phyloP scores from a whole-genome alignment of 306 rosid species.

The Medicago ruthenica region DNA sequence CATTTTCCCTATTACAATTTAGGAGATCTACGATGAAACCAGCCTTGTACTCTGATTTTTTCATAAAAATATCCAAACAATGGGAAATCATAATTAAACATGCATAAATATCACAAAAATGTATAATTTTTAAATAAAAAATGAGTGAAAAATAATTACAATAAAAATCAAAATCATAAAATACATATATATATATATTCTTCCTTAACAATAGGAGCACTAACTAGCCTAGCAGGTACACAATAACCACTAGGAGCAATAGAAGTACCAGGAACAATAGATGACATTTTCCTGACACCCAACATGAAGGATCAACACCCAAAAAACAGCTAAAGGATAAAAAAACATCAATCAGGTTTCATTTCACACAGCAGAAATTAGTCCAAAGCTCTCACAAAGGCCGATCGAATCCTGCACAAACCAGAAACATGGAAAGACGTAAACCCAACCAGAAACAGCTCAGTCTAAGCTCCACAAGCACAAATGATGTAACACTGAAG shows the following conservation, averaged over 20 bases:
- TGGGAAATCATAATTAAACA: background rate
- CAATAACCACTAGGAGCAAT: conserved; percentile 16
- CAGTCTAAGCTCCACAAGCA: conserved; percentile 4
- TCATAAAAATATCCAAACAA: background rate
- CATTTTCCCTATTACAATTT: background rate
- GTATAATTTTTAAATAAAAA: no score
- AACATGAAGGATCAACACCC: conserved; percentile 20
- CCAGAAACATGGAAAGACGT: conserved; percentile 26
- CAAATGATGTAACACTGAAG: background rate
- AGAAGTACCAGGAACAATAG: conserved; percentile 4
- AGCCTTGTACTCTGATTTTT: background rate
- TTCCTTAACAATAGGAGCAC: background rate
- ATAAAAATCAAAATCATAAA: background rate
- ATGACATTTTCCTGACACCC: conserved; percentile 2
- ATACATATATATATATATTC: background rate
- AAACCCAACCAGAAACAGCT: conserved; percentile 26
- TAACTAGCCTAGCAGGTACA: background rate
- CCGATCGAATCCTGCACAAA: conserved; percentile 4
- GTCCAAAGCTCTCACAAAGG: conserved; percentile 5
- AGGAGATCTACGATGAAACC: background rate
- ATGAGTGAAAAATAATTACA: background rate
- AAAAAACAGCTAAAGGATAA: conserved; percentile 19
- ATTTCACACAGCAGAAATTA: background rate
- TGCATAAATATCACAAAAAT: no score
- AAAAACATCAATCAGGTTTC: conserved; percentile 3